A percentile compares a stretch with the other conserved stretches of the same genome.
Conservation (phyloP, 306 rosid genomes). For the Abrus pulchellus region DNA sequence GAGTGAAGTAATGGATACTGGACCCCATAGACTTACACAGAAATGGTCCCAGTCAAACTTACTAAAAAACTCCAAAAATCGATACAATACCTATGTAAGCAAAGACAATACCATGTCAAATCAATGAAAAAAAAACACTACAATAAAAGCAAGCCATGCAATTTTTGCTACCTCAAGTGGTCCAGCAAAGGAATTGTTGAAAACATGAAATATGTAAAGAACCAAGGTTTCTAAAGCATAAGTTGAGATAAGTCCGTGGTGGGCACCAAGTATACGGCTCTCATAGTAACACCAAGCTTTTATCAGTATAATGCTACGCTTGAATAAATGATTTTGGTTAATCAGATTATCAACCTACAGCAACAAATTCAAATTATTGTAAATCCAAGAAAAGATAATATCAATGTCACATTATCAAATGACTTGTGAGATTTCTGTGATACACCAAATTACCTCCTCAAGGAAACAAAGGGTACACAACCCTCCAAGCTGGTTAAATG, state of each 20-base stretch:
- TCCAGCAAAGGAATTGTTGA: constrained; percentile 93
- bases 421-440: constrained; percentile 13
- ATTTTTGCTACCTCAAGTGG: constrained; percentile 88
- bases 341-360: constrained; percentile 89
- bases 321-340: constrained; percentile 88
- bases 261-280: constrained; percentile 98
- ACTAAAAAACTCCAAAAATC: constrained; percentile 95
- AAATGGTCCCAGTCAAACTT: constrained; percentile 99
- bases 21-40: constrained; percentile 98
- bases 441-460: constrained; percentile 77
- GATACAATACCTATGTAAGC: constrained; percentile 80
- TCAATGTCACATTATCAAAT: constrained; percentile 25
- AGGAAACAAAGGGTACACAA: constrained; percentile 99
- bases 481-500: constrained; percentile 98
- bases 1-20: constrained; percentile 87
- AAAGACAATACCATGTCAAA: constrained; percentile 39
- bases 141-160: constrained; percentile 38
- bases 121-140: constrained; percentile 39
- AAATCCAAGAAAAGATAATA: constrained; percentile 31
- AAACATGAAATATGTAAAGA: constrained; percentile 96
- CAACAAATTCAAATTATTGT: constrained; percentile 48
- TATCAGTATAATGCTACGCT: constrained; percentile 96
- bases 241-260: constrained; percentile 99
- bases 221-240: constrained; percentile 98
- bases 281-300: constrained; percentile 99